Evolutionary conservation across 139 green algal genomes (phyloP).

Genomic region (Chlamydomonas sphaeroides): DNA sequence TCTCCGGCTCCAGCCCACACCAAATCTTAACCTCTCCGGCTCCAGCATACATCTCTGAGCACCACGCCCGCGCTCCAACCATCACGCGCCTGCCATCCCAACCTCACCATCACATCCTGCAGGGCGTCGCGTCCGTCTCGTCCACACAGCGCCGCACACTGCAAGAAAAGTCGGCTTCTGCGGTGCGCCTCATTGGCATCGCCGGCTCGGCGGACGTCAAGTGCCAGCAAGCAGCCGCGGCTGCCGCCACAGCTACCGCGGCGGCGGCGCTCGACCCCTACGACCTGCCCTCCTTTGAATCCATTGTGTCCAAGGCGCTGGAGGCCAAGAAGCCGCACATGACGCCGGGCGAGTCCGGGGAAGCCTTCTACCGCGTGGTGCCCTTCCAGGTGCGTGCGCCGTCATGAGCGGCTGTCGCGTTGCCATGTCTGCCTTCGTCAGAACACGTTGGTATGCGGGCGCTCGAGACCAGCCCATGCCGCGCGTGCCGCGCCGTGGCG

Average conservation of each 20-base stretch:
- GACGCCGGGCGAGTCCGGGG: constrained; percentile 25
- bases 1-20: background rate
- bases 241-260: background rate
- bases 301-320: background rate
- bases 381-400: constrained; percentile 34
- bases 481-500: too few relatives aligned
- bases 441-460: too few relatives aligned
- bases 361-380: constrained; percentile 35
- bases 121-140: background rate
- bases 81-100: background rate
- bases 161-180: background rate
- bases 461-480: too few relatives aligned
- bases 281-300: constrained; percentile 22
- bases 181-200: background rate
- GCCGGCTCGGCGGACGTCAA: background rate
- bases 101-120: background rate
- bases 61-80: background rate
- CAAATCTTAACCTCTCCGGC: background rate
- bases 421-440: too few relatives aligned
- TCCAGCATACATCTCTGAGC: background rate
- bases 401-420: background rate
- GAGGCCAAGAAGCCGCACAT: constrained; percentile 15
- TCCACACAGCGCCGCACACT: constrained; percentile 11
- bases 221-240: background rate
- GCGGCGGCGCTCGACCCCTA: background rate